These are phyloP conservation scores for Eutrema japonicum DNA, from an alignment of 345 rosid species.

Conservation along the genomic window DNA sequence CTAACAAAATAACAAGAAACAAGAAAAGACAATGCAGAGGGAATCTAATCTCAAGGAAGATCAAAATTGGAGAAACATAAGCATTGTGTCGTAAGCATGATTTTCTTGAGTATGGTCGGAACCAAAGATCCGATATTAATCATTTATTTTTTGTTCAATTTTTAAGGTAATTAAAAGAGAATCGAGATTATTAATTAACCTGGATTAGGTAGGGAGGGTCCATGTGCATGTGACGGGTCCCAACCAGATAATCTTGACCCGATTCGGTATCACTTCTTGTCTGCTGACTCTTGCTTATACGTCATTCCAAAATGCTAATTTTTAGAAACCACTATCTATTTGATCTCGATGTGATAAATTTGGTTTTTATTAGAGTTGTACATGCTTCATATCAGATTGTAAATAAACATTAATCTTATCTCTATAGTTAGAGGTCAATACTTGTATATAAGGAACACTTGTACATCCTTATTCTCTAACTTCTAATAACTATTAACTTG, in stretches of 20 bases:
- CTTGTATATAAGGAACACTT: no score
- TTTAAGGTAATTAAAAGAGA: conserved; percentile 31
- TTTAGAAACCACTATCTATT: no score
- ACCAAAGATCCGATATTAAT: conserved; percentile 28
- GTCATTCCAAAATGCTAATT: background rate
- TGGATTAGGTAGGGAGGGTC: conserved; percentile 44
- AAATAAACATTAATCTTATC: no score
- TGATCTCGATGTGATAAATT: no score
- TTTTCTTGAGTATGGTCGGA: conserved; percentile 40
- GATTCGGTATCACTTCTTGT: conserved; percentile 41
- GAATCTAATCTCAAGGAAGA: conserved; percentile 41
- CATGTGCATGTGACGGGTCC: conserved; percentile 48
- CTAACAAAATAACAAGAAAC: conserved; percentile 34
- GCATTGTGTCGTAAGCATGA: conserved; percentile 37
- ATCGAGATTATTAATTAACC: conserved; percentile 26
- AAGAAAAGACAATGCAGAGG: conserved; percentile 20
- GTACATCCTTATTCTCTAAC: no score
- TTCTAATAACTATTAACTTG: no score
- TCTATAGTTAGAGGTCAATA: no score
- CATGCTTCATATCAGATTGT: no score
- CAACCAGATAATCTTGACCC: conserved; percentile 46
- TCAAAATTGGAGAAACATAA: conserved; percentile 37
- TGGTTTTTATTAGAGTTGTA: no score
- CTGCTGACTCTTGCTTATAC: conserved; percentile 40
- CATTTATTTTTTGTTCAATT: conserved; percentile 9